Conservation (phyloP, 768 basidiomycete genomes). For the Trametes gibbosa region DNA sequence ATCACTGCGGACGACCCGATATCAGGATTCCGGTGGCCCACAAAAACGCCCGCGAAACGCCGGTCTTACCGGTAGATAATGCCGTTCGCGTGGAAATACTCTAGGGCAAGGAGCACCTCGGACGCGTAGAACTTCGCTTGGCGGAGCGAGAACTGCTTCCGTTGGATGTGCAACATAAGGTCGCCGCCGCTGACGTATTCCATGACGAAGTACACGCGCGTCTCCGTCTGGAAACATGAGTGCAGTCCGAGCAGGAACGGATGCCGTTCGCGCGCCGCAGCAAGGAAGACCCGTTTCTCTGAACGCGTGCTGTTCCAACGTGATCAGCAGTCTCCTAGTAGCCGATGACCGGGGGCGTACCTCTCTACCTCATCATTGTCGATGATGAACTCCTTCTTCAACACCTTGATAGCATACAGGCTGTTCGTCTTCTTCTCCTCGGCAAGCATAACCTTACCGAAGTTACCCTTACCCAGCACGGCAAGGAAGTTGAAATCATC, state of each 20-base stretch:
- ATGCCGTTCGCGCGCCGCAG: constrained; percentile 95
- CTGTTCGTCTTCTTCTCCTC: constrained; percentile 93
- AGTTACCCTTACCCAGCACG: constrained; percentile 98
- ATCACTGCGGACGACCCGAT: constrained; percentile 53
- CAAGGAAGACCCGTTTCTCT: constrained; percentile 96
- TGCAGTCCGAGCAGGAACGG: constrained; percentile 96
- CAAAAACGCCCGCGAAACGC: not conserved
- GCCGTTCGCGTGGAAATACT: constrained; percentile 98
- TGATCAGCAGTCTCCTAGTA: not conserved
- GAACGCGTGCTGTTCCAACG: constrained; percentile 77
- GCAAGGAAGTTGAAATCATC: constrained; percentile 99
- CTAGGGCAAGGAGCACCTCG: constrained; percentile 91
- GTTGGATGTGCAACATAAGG: constrained; percentile 98
- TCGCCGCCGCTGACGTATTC: constrained; percentile 99
- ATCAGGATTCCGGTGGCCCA: not conserved
- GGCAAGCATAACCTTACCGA: constrained; percentile 99
- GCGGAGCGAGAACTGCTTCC: constrained; percentile 96
- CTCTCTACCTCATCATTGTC: constrained; percentile 99
- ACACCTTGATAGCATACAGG: constrained; percentile 98
- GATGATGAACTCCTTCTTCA: constrained; percentile 99
- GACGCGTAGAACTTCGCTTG: constrained; percentile 99
- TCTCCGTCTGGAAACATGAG: constrained; percentile 99
- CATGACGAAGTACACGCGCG: constrained; percentile 99
- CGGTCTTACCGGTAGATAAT: constrained; percentile 88
- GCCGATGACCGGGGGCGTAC: constrained; percentile 39